A percentile compares a stretch with the other conserved stretches of the same genome.
Evolutionary conservation across 176 grass and related monocot genomes (phyloP).

Genomic region (Puccinellia tenuiflora): DNA sequence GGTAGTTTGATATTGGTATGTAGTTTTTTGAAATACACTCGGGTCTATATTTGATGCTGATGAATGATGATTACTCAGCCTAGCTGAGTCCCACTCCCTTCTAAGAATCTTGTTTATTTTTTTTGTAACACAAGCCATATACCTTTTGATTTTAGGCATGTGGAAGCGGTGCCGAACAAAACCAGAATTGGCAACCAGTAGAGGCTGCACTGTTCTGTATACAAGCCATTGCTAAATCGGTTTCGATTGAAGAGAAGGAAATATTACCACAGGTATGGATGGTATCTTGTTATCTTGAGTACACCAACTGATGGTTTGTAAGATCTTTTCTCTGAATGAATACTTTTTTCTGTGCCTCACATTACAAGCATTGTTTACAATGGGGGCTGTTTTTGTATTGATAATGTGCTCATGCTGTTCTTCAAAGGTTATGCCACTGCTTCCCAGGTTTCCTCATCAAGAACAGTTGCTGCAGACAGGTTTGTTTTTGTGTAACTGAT

Average conservation of each 20-base stretch:
- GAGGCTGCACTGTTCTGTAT: conserved; percentile 94
- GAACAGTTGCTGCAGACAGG: conserved; percentile 81
- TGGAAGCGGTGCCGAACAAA: conserved; percentile 47
- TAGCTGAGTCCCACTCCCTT: background rate
- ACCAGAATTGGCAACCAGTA: conserved; percentile 79
- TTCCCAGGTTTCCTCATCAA: conserved; percentile 77
- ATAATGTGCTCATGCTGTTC: conserved; percentile 23
- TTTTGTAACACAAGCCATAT: background rate
- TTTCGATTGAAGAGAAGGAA: conserved; percentile 76
- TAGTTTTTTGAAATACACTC: too few species aligned
- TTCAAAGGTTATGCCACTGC: conserved; percentile 72
- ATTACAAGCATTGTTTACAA: background rate
- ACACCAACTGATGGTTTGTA: background rate
- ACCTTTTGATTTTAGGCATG: conserved; percentile 56
- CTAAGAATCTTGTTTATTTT: background rate
- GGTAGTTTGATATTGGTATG: background rate
- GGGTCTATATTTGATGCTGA: background rate
- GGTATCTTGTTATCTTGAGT: background rate
- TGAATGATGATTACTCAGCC: background rate
- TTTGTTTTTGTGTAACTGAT: conserved; percentile 31
- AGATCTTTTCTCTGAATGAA: background rate
- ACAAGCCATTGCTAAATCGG: conserved; percentile 83
- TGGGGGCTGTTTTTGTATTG: background rate
- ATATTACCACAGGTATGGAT: conserved; percentile 76
- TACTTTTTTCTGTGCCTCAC: background rate